A percentile compares a stretch with the other conserved stretches of the same genome.
phyloP scores from a whole-genome alignment of 805 yeast species.

The Cyberlindnera euphorbiae region DNA sequence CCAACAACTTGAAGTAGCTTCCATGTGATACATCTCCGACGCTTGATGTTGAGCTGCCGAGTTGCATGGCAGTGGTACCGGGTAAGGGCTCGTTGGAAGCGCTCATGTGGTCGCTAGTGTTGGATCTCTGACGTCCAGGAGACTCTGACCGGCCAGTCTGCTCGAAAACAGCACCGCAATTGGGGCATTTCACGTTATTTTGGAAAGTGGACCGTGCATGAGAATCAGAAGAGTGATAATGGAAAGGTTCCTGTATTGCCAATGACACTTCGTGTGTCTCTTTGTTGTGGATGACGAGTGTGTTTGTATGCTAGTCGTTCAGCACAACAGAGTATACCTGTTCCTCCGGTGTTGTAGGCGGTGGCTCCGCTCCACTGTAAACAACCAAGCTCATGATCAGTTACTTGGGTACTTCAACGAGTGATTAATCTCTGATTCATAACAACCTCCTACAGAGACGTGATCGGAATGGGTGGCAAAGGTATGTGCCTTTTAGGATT shows the following conservation, averaged over 20 bases:
- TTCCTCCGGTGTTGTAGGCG: constrained; percentile 8
- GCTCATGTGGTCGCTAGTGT: background rate
- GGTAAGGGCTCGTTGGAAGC: background rate
- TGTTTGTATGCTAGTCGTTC: constrained; percentile 10
- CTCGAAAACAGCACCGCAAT: constrained; percentile 12
- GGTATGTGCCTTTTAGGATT: too few relatives aligned
- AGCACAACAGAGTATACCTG: constrained; percentile 16
- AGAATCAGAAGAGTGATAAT: background rate
- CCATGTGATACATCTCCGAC: constrained; percentile 4
- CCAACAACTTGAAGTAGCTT: constrained; percentile 22
- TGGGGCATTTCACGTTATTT: constrained; percentile 10
- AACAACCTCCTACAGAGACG: too few relatives aligned
- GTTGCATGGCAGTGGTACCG: background rate
- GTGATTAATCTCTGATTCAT: too few relatives aligned
- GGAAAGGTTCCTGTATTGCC: constrained; percentile 1
- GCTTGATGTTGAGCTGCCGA: too few relatives aligned
- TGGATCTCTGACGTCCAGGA: constrained; percentile 1
- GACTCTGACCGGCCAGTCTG: constrained; percentile 1
- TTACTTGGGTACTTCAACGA: too few relatives aligned
- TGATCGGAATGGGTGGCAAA: too few relatives aligned
- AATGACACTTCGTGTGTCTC: constrained; percentile 16
- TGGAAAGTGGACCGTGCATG: background rate
- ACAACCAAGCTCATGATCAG: constrained; percentile 14
- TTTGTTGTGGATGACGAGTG: constrained; percentile 13
- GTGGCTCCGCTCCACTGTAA: constrained; percentile 6